phyloP scores from a whole-genome alignment of 441 rosid species.

The Pelargonium myrrhifolium region DNA sequence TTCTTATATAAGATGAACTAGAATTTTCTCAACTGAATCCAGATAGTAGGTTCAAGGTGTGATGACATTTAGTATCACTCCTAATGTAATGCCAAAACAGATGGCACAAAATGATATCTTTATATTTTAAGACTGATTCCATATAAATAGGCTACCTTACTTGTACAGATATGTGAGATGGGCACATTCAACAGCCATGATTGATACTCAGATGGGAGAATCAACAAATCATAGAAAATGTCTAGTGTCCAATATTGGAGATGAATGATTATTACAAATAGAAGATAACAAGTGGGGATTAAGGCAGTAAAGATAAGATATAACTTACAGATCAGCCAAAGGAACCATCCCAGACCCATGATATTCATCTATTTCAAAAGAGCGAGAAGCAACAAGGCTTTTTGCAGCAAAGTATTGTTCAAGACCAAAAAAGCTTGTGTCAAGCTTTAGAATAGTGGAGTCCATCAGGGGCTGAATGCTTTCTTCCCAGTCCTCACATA shows the following conservation, averaged over 20 bases:
- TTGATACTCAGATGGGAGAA: neutral
- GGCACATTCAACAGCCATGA: neutral
- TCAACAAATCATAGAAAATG: neutral
- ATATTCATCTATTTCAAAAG: conserved; percentile 66
- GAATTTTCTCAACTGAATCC: neutral
- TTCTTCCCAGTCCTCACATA: conserved; percentile 73
- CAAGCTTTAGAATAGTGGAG: conserved; percentile 22
- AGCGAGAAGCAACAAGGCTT: conserved; percentile 70
- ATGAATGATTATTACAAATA: neutral
- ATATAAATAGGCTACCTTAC: neutral
- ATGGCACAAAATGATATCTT: neutral
- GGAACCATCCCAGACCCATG: conserved; percentile 93
- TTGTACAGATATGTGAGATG: too few relatives aligned
- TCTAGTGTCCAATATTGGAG: neutral
- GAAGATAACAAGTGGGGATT: neutral
- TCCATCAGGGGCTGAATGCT: conserved; percentile 51
- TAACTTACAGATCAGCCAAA: conserved; percentile 80
- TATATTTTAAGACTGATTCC: neutral
- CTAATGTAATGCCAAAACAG: neutral
- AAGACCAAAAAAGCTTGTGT: conserved; percentile 39
- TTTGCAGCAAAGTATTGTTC: conserved; percentile 63
- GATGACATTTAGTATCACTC: too few relatives aligned
- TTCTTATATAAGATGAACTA: neutral
- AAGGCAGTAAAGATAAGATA: neutral
- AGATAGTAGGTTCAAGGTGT: too few relatives aligned